Conservation (phyloP, 83 land plant species). For the Picea abies region DNA sequence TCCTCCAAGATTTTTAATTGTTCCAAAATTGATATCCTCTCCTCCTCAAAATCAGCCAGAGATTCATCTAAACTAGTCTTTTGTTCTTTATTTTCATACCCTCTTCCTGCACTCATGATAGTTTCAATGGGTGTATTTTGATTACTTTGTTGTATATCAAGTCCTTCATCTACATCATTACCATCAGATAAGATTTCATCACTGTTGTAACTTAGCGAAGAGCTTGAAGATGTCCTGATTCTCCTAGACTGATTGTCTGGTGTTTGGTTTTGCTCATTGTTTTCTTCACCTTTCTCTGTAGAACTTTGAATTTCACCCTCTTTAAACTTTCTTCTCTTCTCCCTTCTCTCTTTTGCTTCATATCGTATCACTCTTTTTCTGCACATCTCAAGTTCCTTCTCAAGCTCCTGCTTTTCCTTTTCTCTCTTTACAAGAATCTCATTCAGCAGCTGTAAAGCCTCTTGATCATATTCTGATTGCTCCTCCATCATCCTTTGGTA, state of each 20-base stretch:
- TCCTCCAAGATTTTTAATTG: constrained; percentile 65
- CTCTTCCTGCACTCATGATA: constrained; percentile 35
- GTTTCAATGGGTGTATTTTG: constrained; percentile 50
- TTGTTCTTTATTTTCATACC: constrained; percentile 12
- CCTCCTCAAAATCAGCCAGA: constrained; percentile 63
- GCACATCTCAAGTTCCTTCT: constrained; percentile 65
- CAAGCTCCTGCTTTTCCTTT: constrained; percentile 65
- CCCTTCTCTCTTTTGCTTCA: constrained; percentile 46
- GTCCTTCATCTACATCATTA: constrained; percentile 36
- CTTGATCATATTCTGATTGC: constrained; percentile 77
- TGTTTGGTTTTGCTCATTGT: background rate
- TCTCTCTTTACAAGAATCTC: constrained; percentile 72
- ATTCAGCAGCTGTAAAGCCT: constrained; percentile 72
- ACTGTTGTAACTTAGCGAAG: constrained; percentile 45
- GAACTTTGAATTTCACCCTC: background rate
- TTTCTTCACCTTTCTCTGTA: constrained; percentile 11
- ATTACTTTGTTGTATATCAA: constrained; percentile 21
- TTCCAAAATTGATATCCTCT: constrained; percentile 60
- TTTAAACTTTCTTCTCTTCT: constrained; percentile 18
- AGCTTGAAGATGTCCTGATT: constrained; percentile 36
- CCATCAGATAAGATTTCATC: constrained; percentile 45
- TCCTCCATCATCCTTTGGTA: constrained; percentile 87
- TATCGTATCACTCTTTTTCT: constrained; percentile 38
- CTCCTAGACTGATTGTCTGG: constrained; percentile 23
- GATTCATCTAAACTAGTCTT: constrained; percentile 33